Conservation (phyloP, 2,329 filamentous ascomycete species). For the Coniochaeta prunicola region DNA sequence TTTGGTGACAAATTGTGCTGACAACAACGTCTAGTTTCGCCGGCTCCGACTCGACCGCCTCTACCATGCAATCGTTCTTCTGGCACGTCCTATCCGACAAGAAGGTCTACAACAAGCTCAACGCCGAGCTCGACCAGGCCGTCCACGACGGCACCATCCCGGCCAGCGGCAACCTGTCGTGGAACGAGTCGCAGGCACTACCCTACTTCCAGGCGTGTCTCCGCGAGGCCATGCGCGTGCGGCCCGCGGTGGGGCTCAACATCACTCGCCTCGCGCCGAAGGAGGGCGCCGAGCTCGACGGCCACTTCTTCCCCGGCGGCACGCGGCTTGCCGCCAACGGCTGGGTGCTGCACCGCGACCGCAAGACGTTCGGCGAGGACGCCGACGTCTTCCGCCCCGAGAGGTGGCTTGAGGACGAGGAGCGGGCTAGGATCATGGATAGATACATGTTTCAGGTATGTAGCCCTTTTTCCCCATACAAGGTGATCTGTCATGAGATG, state of each 20-base stretch:
- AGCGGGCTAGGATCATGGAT: constrained; percentile 39
- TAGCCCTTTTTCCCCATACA: background rate
- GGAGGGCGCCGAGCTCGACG: constrained; percentile 44
- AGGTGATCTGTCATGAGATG: background rate
- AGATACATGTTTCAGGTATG: constrained; percentile 48
- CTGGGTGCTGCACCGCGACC: constrained; percentile 44
- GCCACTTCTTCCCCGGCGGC: constrained; percentile 42
- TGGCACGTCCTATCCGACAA: constrained; percentile 38
- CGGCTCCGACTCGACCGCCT: constrained; percentile 54
- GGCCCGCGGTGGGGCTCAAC: constrained; percentile 47
- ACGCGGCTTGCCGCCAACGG: constrained; percentile 46
- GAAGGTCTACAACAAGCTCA: constrained; percentile 30
- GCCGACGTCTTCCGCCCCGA: constrained; percentile 27
- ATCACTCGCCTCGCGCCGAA: constrained; percentile 44
- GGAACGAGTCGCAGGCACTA: constrained; percentile 39
- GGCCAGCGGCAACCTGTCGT: constrained; percentile 34
- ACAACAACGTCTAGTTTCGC: constrained; percentile 35
- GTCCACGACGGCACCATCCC: constrained; percentile 26
- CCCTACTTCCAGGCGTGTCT: constrained; percentile 50
- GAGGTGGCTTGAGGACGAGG: constrained; percentile 43
- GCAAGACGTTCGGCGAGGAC: constrained; percentile 40
- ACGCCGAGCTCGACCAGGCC: constrained; percentile 36
- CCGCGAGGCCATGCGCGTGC: constrained; percentile 48
- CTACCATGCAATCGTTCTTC: constrained; percentile 51
- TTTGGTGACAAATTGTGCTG: background rate